Evolutionary conservation across 1,284 basidiomycete genomes (phyloP).

Genomic region (Trametes sp.): DNA sequence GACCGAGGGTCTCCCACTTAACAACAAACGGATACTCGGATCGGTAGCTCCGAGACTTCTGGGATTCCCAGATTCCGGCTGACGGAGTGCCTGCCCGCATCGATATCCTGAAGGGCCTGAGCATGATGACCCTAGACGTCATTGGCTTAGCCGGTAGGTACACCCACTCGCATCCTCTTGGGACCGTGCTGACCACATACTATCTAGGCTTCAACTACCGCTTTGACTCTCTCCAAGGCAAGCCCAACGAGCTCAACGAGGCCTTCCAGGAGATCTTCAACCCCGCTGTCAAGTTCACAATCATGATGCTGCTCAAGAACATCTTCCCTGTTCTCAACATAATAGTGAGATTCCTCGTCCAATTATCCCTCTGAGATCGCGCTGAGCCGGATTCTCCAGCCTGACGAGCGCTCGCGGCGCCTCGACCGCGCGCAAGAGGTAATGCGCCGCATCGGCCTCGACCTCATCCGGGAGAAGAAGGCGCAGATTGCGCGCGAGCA

Average conservation of each 20-base stretch:
- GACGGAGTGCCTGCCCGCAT: slow-evolving; percentile 36
- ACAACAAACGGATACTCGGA: too few species aligned
- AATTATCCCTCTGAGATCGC: too few species aligned
- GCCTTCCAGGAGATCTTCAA: slow-evolving; percentile 45
- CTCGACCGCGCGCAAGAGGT: slow-evolving; percentile 37
- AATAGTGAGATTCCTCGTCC: too few species aligned
- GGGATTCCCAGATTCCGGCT: slow-evolving; percentile 28
- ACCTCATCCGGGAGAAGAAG: slow-evolving; percentile 52
- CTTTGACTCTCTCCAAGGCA: slow-evolving; percentile 47
- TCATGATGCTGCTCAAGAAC: slow-evolving; percentile 10
- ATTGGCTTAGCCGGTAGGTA: slow-evolving; percentile 54
- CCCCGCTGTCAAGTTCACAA: slow-evolving; percentile 2
- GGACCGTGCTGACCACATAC: too few species aligned
- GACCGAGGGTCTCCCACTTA: too few species aligned
- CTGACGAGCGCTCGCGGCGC: slow-evolving; percentile 3
- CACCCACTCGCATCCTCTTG: too few species aligned
- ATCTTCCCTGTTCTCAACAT: slow-evolving; percentile 21
- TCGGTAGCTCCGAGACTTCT: slow-evolving; percentile 39
- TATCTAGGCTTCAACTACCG: slow-evolving; percentile 62
- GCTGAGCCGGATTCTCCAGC: slow-evolving; percentile 2
- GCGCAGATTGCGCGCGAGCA: slow-evolving; percentile 49
- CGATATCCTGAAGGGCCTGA: slow-evolving; percentile 51
- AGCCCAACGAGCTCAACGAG: slow-evolving; percentile 47
- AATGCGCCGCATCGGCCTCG: slow-evolving; percentile 46
- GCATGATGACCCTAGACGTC: slow-evolving; percentile 54